Evolutionary conservation across 768 basidiomycete genomes (phyloP), one percentile per base, ranked within the genome.

Genomic region (Pisolithus sp.): DNA sequence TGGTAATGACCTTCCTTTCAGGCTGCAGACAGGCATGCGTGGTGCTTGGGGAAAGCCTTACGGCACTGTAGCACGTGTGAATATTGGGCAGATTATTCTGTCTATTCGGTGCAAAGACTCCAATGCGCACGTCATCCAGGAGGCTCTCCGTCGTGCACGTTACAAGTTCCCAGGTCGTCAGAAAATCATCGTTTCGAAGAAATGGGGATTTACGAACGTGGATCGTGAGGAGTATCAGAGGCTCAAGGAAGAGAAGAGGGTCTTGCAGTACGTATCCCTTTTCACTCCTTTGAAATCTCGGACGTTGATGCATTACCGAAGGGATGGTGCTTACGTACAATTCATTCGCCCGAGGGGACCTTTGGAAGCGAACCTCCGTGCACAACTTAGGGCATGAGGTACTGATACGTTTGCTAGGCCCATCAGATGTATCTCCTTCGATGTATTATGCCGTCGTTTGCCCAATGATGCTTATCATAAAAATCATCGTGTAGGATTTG

Each of bases 91-190:
- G 76, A 83, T 96, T 68, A 91, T 98, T 70, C 76, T 86, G 31
- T 86, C 84, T 50, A 86, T 97, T 72, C 89, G 94, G 46, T 89
- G 84, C 79, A 94, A 93, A 73, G 95, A 98, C 63, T 59, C 67
- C 60, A 93, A 93, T 70, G 81, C 86, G 38, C 71, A 83, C 26
- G 90, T 97, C 63, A 88, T 96, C 69, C 86, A 91, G 73, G 96
- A 98, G 76, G 95, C 94, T 50, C 86, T 98, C 58, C 90, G 94
- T 62, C 93, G 94, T 62, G 91, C 93, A 10, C 89, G 95, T 50
- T 98, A 98, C 84, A 99, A 98, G 84, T 95, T 93, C 86, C 90
- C 92, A n/a, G 92, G 93, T 52, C 83, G 92, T 66, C 93, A 95
- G 78, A 95, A 95, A 82, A 93, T 95, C 70, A 93, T 94, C 59